phyloP scores from a whole-genome alignment of 805 yeast species.

The Metschnikowia lochheadii region DNA sequence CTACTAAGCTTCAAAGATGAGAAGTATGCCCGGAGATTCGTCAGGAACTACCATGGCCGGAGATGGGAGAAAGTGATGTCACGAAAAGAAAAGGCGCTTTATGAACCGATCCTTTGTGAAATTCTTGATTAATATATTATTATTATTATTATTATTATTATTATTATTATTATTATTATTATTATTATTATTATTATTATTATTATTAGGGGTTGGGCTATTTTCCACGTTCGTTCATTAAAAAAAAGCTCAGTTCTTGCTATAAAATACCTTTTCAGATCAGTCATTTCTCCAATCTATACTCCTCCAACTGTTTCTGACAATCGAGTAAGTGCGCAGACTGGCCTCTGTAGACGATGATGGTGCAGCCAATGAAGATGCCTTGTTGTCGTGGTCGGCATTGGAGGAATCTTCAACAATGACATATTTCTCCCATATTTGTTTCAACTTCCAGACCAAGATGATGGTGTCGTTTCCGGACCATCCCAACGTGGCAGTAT shows the following conservation, averaged over 20 bases:
- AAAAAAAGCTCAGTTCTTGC: not conserved
- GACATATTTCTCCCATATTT: constrained; percentile 83
- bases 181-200: not conserved
- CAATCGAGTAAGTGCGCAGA: constrained; percentile 38
- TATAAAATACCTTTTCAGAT: not conserved
- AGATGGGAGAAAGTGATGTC: constrained; percentile 30
- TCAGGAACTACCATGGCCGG: constrained; percentile 50
- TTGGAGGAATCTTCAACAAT: constrained; percentile 43
- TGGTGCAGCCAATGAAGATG: not conserved
- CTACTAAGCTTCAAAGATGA: constrained; percentile 44
- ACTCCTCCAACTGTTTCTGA: constrained; percentile 66
- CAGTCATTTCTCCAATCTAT: constrained; percentile 36
- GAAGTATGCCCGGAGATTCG: constrained; percentile 48
- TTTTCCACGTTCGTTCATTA: not conserved
- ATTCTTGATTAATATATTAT: constrained; percentile 20
- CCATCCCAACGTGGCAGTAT: constrained; percentile 58
- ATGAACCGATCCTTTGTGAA: constrained; percentile 38
- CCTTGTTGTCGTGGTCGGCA: not conserved
- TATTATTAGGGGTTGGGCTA: not conserved
- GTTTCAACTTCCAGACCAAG: constrained; percentile 67
- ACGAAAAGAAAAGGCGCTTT: constrained; percentile 26
- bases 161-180: not conserved
- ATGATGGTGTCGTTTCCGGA: constrained; percentile 67
- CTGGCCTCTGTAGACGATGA: not conserved
- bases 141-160: not conserved